Conservation (phyloP, 495 filamentous ascomycete genomes). For the Aspergillus biplanus region DNA sequence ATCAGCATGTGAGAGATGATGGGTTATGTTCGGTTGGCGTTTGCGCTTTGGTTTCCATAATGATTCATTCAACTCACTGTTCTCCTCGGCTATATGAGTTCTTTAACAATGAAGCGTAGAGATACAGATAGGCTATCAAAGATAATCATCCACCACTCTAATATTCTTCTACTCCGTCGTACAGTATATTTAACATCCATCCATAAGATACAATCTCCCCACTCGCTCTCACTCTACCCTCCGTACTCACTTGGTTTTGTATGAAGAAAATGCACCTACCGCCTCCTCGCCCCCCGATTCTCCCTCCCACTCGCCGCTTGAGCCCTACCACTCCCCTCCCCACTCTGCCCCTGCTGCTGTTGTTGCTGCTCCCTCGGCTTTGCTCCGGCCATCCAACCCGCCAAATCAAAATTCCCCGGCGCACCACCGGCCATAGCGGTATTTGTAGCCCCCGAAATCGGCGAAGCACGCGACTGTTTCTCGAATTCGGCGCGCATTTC, state of each 20-base stretch:
- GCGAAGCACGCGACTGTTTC: constrained; percentile 77
- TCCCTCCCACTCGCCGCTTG: constrained; percentile 44
- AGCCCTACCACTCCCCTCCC: constrained; percentile 25
- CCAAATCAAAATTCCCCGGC: constrained; percentile 76
- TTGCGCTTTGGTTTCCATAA: too few relatives aligned
- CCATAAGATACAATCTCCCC: too few relatives aligned
- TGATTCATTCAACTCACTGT: too few relatives aligned
- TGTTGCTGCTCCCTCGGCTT: constrained; percentile 24
- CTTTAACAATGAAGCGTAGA: too few relatives aligned
- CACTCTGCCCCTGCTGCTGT: constrained; percentile 26
- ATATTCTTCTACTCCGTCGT: too few relatives aligned
- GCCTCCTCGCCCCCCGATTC: constrained; percentile 38
- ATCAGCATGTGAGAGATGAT: too few relatives aligned
- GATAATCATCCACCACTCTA: too few relatives aligned
- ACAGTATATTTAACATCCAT: too few relatives aligned
- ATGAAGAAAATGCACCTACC: constrained; percentile 19
- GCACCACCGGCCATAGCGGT: constrained; percentile 45
- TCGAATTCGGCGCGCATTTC: constrained; percentile 93
- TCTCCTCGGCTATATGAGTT: too few relatives aligned
- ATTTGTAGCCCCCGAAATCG: constrained; percentile 54
- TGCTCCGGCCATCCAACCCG: constrained; percentile 74
- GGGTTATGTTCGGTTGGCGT: too few relatives aligned
- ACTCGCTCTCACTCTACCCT: background rate
- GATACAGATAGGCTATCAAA: too few relatives aligned
- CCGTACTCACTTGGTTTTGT: background rate